Evolutionary conservation across 2,329 filamentous ascomycete genomes (phyloP).

Genomic region (Aspergillus clavatus): DNA sequence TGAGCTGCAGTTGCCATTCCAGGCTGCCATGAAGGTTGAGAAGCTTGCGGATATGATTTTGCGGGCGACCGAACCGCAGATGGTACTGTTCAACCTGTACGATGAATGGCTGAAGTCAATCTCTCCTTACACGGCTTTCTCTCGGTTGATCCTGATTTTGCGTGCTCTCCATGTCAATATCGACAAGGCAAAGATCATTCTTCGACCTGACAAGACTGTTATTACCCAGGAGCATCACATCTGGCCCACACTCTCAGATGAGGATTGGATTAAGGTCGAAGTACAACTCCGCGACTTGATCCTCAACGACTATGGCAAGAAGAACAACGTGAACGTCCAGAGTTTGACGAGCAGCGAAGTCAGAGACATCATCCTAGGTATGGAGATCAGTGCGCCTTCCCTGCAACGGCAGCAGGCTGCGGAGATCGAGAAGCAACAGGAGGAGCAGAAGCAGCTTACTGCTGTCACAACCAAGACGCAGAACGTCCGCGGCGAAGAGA

Average conservation of each 20-base stretch:
- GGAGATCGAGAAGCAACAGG: constrained; percentile 97
- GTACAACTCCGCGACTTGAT: constrained; percentile 92
- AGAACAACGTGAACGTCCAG: constrained; percentile 99
- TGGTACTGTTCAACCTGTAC: constrained; percentile 98
- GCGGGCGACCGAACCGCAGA: constrained; percentile 96
- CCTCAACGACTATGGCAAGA: constrained; percentile 97
- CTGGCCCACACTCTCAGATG: constrained; percentile 89
- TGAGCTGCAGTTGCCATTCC: constrained; percentile 94
- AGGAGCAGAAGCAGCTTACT: constrained; percentile 93
- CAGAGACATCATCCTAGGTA: constrained; percentile 95
- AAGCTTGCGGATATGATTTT: constrained; percentile 99
- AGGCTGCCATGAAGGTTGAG: constrained; percentile 99
- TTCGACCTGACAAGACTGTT: constrained; percentile 94
- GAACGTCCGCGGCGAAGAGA: constrained; percentile 94
- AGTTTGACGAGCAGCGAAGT: constrained; percentile 96
- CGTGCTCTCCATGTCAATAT: constrained; percentile 95
- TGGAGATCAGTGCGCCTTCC: constrained; percentile 97
- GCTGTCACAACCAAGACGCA: constrained; percentile 98
- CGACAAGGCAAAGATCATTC: constrained; percentile 93
- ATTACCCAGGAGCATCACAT: constrained; percentile 99
- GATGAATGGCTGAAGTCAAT: constrained; percentile 99
- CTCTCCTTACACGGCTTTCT: constrained; percentile 97
- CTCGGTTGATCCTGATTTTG: constrained; percentile 85
- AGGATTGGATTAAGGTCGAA: constrained; percentile 99
- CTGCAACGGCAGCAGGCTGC: constrained; percentile 98